phyloP scores from a whole-genome alignment of 805 yeast genomes.

The Candida argentea region DNA sequence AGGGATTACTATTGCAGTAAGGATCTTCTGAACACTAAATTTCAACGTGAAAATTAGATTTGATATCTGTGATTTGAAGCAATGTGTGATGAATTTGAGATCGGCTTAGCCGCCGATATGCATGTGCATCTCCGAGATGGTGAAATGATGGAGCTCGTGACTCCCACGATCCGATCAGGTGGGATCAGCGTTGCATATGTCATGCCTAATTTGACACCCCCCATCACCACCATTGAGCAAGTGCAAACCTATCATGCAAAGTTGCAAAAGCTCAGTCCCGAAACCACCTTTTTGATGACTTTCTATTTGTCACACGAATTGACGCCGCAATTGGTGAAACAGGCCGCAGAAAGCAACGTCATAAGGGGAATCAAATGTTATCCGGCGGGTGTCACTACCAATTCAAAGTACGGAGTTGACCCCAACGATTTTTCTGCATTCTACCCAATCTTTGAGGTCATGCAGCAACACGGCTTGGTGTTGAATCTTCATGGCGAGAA shows the following conservation, averaged over 20 bases:
- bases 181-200: conserved; percentile 87
- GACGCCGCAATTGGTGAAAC: conserved; percentile 76
- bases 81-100: conserved; percentile 26
- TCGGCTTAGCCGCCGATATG: conserved; percentile 79
- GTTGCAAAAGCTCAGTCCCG: conserved; percentile 59
- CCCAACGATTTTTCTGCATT: conserved; percentile 84
- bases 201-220: conserved; percentile 96
- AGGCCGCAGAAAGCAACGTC: conserved; percentile 61
- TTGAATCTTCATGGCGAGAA: conserved; percentile 94
- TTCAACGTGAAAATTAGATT: too few relatives aligned
- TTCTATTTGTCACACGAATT: conserved; percentile 69
- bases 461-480: conserved; percentile 70
- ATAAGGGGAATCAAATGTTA: conserved; percentile 90
- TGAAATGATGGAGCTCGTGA: conserved; percentile 78
- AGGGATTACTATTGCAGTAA: too few relatives aligned
- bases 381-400: conserved; percentile 99
- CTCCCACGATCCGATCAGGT: conserved; percentile 86
- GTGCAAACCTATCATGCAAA: conserved; percentile 61
- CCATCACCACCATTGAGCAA: conserved; percentile 65
- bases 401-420: conserved; percentile 84
- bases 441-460: conserved; percentile 82
- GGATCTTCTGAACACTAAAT: too few relatives aligned
- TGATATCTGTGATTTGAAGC: too few relatives aligned
- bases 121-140: conserved; percentile 97
- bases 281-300: conserved; percentile 86